A percentile compares a stretch with the other conserved stretches of the same genome.
Conservation (phyloP, 257 asterid genomes). For the Voacanga thouarsii region DNA sequence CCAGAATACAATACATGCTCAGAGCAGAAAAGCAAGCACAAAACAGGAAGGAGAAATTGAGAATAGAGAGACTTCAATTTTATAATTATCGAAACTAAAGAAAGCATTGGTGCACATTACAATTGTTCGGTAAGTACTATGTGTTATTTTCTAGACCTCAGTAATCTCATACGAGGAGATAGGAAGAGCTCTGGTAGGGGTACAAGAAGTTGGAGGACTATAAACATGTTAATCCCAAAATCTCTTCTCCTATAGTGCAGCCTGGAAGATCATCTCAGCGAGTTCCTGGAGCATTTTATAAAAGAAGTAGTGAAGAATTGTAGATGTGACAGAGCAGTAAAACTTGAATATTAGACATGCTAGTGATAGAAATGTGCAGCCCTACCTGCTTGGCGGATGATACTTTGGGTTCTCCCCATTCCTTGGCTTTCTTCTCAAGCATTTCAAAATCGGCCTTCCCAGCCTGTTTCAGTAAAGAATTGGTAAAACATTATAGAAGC, state of each 20-base stretch:
- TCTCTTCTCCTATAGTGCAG: constrained; percentile 46
- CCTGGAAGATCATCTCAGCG: constrained; percentile 85
- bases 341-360: background rate
- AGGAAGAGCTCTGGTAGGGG: too few relatives aligned
- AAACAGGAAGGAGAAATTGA: too few relatives aligned
- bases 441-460: constrained; percentile 85
- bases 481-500: background rate
- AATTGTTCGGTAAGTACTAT: background rate
- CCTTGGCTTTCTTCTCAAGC: constrained; percentile 79
- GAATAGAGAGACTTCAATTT: too few relatives aligned
- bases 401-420: constrained; percentile 88
- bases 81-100: too few relatives aligned
- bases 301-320: background rate
- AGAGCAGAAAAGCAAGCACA: too few relatives aligned
- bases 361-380: too few relatives aligned
- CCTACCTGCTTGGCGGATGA: constrained; percentile 89
- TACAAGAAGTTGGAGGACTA: background rate
- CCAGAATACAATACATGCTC: too few relatives aligned
- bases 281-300: constrained; percentile 53
- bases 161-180: background rate
- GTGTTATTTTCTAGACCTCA: background rate
- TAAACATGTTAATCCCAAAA: background rate
- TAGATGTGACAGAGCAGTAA: background rate
- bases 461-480: constrained; percentile 43
- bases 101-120: background rate